Conservation (phyloP, 2,329 filamentous ascomycete genomes). For the Alternaria metachromatica region DNA sequence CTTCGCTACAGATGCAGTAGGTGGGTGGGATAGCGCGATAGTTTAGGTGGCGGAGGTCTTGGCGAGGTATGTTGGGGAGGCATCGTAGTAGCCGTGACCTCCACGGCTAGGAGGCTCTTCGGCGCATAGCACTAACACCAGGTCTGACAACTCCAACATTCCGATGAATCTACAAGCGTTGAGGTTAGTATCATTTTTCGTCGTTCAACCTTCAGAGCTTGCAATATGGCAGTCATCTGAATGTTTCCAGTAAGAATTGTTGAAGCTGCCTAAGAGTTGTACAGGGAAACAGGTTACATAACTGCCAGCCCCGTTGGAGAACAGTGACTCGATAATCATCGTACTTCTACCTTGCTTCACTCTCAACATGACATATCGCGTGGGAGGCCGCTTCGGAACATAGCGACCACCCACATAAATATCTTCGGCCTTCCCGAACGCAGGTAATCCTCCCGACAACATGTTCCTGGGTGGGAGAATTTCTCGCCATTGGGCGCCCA, state of each 20-base stretch:
- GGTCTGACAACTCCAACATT: neutral
- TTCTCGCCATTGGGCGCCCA: conserved; percentile 29
- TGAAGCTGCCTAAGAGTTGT: neutral
- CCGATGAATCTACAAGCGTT: neutral
- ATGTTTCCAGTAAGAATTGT: neutral
- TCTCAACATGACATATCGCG: conserved; percentile 15
- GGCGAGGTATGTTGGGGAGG: conserved; percentile 17
- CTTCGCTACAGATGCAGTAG: conserved; percentile 9
- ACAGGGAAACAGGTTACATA: neutral
- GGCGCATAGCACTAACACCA: neutral
- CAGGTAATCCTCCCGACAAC: conserved; percentile 17
- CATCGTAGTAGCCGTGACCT: neutral
- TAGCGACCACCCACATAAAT: conserved; percentile 1
- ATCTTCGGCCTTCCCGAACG: conserved; percentile 18
- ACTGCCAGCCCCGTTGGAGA: neutral
- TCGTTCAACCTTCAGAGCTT: neutral
- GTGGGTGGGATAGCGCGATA: neutral
- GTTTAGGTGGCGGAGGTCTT: conserved; percentile 22
- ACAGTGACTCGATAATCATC: neutral
- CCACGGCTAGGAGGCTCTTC: neutral
- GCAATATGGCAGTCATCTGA: neutral
- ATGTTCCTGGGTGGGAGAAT: conserved; percentile 24
- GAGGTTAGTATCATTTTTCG: neutral
- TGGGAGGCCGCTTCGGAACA: conserved; percentile 3
- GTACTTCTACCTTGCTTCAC: neutral